Evolutionary conservation across 305 asterid species (phyloP).

Genomic region (Ilex paraguariensis): DNA sequence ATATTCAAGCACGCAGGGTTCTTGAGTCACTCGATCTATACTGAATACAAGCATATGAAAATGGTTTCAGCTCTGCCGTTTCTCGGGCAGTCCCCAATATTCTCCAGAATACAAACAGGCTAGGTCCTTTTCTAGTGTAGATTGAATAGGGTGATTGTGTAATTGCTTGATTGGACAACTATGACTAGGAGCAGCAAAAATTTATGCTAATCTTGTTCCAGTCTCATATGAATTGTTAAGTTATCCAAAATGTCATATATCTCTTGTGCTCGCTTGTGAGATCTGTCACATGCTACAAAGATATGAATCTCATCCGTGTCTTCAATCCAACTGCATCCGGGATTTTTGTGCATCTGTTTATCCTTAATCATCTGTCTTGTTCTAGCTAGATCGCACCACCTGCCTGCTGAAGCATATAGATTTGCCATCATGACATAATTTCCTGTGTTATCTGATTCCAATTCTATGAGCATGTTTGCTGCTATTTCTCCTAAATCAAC

Average conservation of each 20-base stretch:
- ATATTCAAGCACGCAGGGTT: constrained; percentile 82
- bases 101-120: neutral
- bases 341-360: constrained; percentile 44
- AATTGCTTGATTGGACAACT: neutral
- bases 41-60: constrained; percentile 17
- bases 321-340: constrained; percentile 92
- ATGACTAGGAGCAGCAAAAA: neutral
- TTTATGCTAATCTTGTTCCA: constrained; percentile 21
- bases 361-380: constrained; percentile 45
- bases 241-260: constrained; percentile 46
- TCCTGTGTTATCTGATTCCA: constrained; percentile 53
- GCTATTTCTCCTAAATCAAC: constrained; percentile 64
- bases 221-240: constrained; percentile 53
- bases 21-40: constrained; percentile 79
- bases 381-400: constrained; percentile 53
- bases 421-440: constrained; percentile 71
- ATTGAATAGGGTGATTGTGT: neutral
- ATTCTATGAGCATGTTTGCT: constrained; percentile 45
- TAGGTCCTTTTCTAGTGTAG: neutral
- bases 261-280: constrained; percentile 47
- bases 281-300: constrained; percentile 61
- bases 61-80: no score
- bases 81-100: neutral
- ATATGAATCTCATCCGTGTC: constrained; percentile 56
- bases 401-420: constrained; percentile 63